phyloP scores from a whole-genome alignment of 2,329 filamentous ascomycete genomes.

The Metarhizium rileyi region DNA sequence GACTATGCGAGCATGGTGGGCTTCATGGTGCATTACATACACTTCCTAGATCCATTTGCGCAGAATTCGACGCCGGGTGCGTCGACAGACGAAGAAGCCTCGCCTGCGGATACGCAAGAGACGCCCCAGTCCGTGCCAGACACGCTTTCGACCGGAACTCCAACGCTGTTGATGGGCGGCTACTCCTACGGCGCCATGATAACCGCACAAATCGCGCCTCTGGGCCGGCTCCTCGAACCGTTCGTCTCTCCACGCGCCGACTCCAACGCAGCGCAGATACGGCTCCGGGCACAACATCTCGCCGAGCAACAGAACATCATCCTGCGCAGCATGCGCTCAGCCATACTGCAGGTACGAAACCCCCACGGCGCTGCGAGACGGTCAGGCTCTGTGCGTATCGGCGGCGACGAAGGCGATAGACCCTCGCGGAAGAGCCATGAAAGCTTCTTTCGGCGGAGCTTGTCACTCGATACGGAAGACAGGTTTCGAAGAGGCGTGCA shows the following conservation, averaged over 20 bases:
- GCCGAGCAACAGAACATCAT: slow-evolving; percentile 51
- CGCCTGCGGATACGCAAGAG: background rate
- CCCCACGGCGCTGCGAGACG: slow-evolving; percentile 14
- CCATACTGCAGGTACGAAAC: slow-evolving; percentile 17
- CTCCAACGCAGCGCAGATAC: slow-evolving; percentile 57
- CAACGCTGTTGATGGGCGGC: slow-evolving; percentile 55
- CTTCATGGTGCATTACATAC: slow-evolving; percentile 67
- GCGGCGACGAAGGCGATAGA: slow-evolving; percentile 36
- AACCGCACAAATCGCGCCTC: slow-evolving; percentile 59
- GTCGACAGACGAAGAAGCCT: background rate
- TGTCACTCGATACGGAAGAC: slow-evolving; percentile 38
- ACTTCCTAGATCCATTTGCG: slow-evolving; percentile 39
- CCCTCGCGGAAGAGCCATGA: slow-evolving; percentile 29
- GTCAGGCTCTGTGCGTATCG: slow-evolving; percentile 34
- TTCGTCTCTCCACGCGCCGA: slow-evolving; percentile 46
- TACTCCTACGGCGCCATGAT: slow-evolving; percentile 91
- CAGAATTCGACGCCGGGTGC: background rate
- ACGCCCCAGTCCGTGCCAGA: background rate
- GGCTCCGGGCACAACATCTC: slow-evolving; percentile 58
- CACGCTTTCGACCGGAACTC: slow-evolving; percentile 8
- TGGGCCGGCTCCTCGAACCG: slow-evolving; percentile 46
- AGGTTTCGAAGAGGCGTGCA: slow-evolving; percentile 35
- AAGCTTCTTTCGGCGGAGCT: slow-evolving; percentile 15
- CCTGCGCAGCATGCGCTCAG: slow-evolving; percentile 26
- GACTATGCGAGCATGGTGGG: slow-evolving; percentile 81